phyloP scores from a whole-genome alignment of 805 yeast species.

The Candida taoyuanica region DNA sequence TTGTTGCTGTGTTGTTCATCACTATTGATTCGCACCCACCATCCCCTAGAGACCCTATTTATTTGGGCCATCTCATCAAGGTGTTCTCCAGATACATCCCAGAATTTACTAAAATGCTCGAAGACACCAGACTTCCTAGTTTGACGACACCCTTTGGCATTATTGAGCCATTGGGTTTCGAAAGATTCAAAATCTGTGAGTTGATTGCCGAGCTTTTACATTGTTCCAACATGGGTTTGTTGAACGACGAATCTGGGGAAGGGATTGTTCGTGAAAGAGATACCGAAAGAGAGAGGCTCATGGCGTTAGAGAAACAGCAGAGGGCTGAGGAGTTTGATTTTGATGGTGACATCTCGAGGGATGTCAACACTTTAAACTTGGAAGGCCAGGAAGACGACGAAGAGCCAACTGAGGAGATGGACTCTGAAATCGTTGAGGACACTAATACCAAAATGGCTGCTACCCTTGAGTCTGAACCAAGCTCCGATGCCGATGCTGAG shows the following conservation, averaged over 20 bases:
- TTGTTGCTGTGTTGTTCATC: constrained; percentile 76
- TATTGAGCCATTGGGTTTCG: constrained; percentile 80
- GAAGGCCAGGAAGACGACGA: constrained; percentile 5
- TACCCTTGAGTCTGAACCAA: constrained; percentile 26
- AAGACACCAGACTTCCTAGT: constrained; percentile 32
- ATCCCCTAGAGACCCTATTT: constrained; percentile 86
- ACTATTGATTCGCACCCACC: constrained; percentile 91
- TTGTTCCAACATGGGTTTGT: constrained; percentile 93
- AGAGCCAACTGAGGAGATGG: neutral
- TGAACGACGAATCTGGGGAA: constrained; percentile 75
- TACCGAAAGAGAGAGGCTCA: constrained; percentile 51
- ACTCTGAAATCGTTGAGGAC: neutral
- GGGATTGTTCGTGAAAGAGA: constrained; percentile 66
- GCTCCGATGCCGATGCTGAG: constrained; percentile 21
- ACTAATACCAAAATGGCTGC: constrained; percentile 14
- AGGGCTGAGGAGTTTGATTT: constrained; percentile 30
- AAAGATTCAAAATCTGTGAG: constrained; percentile 86
- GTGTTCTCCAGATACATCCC: constrained; percentile 74
- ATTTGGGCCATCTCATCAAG: constrained; percentile 77
- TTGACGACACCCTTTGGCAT: constrained; percentile 61
- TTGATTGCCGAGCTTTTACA: constrained; percentile 90
- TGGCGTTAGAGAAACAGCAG: constrained; percentile 29
- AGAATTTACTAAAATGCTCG: constrained; percentile 58
- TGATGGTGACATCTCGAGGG: constrained; percentile 31
- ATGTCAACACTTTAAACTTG: constrained; percentile 21